Conservation (phyloP, 371 early-diverging fungal species). For the Blakeslea trispora region DNA sequence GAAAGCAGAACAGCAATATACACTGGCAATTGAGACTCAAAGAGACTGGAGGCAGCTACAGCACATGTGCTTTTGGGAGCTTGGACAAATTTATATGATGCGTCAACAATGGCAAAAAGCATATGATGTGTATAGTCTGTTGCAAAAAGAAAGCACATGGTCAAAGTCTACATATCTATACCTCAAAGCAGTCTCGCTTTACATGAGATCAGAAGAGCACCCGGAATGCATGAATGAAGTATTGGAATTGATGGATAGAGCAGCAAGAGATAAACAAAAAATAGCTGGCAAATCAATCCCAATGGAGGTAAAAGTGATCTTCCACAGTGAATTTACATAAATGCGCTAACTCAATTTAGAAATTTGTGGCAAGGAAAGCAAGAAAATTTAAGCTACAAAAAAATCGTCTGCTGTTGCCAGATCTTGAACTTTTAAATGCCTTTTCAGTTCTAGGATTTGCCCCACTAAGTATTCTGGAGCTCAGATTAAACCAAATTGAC, state of each 20-base stretch:
- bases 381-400: constrained; percentile 66
- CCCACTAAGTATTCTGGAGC: constrained; percentile 43
- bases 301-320: constrained; percentile 62
- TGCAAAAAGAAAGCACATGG: constrained; percentile 75
- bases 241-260: constrained; percentile 52
- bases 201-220: constrained; percentile 25
- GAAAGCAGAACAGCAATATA: constrained; percentile 54
- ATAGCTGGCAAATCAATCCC: constrained; percentile 82
- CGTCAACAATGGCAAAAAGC: constrained; percentile 59
- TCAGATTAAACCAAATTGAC: constrained; percentile 47
- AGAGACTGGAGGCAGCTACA: constrained; percentile 76
- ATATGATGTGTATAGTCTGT: constrained; percentile 50
- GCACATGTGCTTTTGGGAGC: constrained; percentile 80
- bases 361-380: constrained; percentile 75
- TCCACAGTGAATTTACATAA: too few relatives aligned
- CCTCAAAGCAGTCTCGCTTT: constrained; percentile 58
- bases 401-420: constrained; percentile 63
- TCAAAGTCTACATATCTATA: constrained; percentile 75
- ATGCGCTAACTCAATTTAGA: constrained; percentile 34
- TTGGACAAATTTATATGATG: constrained; percentile 51
- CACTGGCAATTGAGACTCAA: constrained; percentile 43
- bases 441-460: constrained; percentile 64
- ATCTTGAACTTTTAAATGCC: constrained; percentile 67
- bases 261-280: constrained; percentile 61
- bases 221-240: constrained; percentile 24